Evolutionary conservation across 371 early-diverging fungal species (phyloP), one percentile per base, ranked within the genome.

Genomic region (Syncephalis plumigaleata): DNA sequence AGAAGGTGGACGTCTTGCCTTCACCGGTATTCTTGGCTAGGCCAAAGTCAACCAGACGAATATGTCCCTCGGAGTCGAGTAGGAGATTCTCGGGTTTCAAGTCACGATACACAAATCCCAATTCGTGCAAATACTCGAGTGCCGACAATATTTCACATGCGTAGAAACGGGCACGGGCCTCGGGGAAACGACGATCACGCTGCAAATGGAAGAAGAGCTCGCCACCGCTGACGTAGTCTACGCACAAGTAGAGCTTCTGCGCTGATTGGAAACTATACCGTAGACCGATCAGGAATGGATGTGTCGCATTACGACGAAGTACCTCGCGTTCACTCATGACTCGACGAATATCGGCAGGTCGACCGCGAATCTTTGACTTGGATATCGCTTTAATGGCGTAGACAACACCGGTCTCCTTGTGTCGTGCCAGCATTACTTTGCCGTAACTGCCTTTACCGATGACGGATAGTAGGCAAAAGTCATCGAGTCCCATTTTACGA

Each of bases 331-430:
- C 87, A 3, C 77, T 61, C 1, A 86, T 65, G 4, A 85, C 71
- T 45, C 79, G 81, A 13, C 64, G 66, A 42, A 82, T 60, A 53
- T 83, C 82, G 40, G 79, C 66, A 3, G 69, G 54, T 17, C 64
- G 67, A 20, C 69, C 73, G 39, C 81, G 69, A 47, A 86, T 65
- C 38, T 73, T 69, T 49, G 71, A 67, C 55, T 91, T 84, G 42
- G 66, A 77, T 1, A 83, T 56, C 4, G 85, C 74, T 55, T 91
- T 91, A 74, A 91, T 80, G 3, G 90, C 90, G 45, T 85, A 82
- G 18, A 84, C 73, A 25, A 79, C 63, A 31, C 67, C 72, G 2
- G 79, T 79, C 52, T 83, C 80, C 42, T 70, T 73, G 49, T 89
- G 78, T 22, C 77, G 63, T 27, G 81, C 84, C 42, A 84, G 78